phyloP scores from a whole-genome alignment of 129 eudicot genomes.

The Saussurea involucrata region DNA sequence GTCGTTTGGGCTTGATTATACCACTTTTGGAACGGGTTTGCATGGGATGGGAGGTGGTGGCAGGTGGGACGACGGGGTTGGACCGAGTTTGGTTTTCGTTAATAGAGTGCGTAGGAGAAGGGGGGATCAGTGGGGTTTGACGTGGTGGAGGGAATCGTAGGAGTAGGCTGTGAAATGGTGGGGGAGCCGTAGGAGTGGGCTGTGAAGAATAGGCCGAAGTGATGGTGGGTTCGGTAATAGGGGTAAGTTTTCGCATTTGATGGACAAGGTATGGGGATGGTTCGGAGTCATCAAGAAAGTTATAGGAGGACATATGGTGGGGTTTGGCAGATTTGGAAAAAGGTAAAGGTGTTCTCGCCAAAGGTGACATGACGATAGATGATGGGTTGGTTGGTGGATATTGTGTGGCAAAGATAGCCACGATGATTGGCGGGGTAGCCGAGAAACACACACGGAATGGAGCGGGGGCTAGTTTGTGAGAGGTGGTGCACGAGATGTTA shows the following conservation, averaged over 20 bases:
- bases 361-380: background rate
- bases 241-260: background rate
- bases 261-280: background rate
- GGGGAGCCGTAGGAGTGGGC: too few relatives aligned
- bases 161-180: too few relatives aligned
- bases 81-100: too few relatives aligned
- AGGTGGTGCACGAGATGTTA: background rate
- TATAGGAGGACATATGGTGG: background rate
- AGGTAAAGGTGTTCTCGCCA: background rate
- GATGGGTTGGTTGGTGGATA: background rate
- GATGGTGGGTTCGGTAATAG: too few relatives aligned
- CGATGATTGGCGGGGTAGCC: background rate
- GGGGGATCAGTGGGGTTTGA: too few relatives aligned
- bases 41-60: too few relatives aligned
- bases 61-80: too few relatives aligned
- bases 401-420: background rate
- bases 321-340: background rate
- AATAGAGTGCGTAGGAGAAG: too few relatives aligned
- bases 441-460: background rate
- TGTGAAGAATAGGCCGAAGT: too few relatives aligned
- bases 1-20: too few relatives aligned
- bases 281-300: background rate
- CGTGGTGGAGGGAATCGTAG: too few relatives aligned
- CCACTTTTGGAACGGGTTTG: too few relatives aligned
- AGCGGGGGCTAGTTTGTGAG: background rate